A percentile compares a stretch with the other conserved stretches of the same genome.
Evolutionary conservation across 1,284 basidiomycete genomes (phyloP).

Genomic region (Microbotryum saponariae): DNA sequence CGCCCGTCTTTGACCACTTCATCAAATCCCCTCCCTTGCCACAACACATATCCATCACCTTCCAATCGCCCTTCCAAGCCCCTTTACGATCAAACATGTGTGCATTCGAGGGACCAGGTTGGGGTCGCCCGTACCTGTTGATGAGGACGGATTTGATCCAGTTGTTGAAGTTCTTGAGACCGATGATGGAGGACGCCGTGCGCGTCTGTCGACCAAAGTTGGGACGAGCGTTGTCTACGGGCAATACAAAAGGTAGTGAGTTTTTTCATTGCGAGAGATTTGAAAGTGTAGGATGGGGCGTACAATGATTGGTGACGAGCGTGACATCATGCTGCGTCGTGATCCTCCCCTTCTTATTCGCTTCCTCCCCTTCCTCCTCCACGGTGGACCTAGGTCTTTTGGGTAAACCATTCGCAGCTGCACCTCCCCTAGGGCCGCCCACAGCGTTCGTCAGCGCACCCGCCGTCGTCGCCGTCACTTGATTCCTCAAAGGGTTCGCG

Average conservation of each 20-base stretch:
- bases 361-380: neutral
- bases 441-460: neutral
- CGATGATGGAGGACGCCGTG: constrained; percentile 87
- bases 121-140: constrained; percentile 56
- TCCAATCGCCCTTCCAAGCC: constrained; percentile 45
- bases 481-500: constrained; percentile 20
- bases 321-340: constrained; percentile 6
- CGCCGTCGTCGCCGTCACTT: neutral
- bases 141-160: constrained; percentile 97
- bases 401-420: constrained; percentile 1
- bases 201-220: constrained; percentile 81
- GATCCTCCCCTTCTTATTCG: constrained; percentile 7
- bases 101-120: neutral
- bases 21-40: constrained; percentile 96
- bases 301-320: constrained; percentile 28
- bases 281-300: neutral
- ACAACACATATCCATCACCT: constrained; percentile 91
- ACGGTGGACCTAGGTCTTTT: neutral
- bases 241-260: neutral
- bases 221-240: constrained; percentile 68
- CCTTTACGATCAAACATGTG: neutral
- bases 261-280: too few relatives aligned
- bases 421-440: too few relatives aligned
- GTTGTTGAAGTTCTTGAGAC: constrained; percentile 96
- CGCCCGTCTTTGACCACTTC: constrained; percentile 88